A percentile compares a stretch with the other conserved stretches of the same genome.
Evolutionary conservation across 768 basidiomycete genomes (phyloP).

Genomic region (Tylopilus intermedius): DNA sequence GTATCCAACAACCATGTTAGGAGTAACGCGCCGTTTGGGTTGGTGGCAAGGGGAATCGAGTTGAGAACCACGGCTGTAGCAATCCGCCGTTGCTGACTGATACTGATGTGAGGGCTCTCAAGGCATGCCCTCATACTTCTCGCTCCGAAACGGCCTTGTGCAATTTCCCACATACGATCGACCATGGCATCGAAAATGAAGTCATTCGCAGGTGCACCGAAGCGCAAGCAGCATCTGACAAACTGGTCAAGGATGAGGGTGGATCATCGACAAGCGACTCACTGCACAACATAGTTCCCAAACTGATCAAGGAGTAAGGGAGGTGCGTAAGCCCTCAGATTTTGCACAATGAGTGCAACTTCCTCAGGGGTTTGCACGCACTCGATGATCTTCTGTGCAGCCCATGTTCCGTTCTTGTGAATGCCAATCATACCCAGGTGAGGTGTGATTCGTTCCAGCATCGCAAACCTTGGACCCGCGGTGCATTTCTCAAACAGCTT

Average conservation of each 20-base stretch:
- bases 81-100: constrained; percentile 91
- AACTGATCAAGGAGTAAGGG: constrained; percentile 92
- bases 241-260: constrained; percentile 6
- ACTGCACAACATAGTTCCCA: constrained; percentile 92
- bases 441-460: constrained; percentile 91
- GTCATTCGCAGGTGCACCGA: constrained; percentile 83
- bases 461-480: constrained; percentile 67
- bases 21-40: constrained; percentile 93
- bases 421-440: constrained; percentile 97
- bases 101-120: constrained; percentile 80
- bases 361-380: constrained; percentile 88
- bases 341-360: constrained; percentile 75
- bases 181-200: constrained; percentile 98
- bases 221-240: constrained; percentile 79
- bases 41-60: constrained; percentile 95
- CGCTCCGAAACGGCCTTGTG: constrained; percentile 96
- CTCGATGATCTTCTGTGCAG: constrained; percentile 98
- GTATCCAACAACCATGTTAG: constrained; percentile 96
- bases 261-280: constrained; percentile 30
- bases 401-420: constrained; percentile 99
- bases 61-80: constrained; percentile 93
- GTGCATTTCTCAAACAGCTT: constrained; percentile 94
- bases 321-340: constrained; percentile 86
- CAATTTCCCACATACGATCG: constrained; percentile 97
- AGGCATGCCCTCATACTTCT: constrained; percentile 96